Base-by-base conservation (phyloP, 108 stramenopile genomes). In the Fistulifera pelliculosa region DNA sequence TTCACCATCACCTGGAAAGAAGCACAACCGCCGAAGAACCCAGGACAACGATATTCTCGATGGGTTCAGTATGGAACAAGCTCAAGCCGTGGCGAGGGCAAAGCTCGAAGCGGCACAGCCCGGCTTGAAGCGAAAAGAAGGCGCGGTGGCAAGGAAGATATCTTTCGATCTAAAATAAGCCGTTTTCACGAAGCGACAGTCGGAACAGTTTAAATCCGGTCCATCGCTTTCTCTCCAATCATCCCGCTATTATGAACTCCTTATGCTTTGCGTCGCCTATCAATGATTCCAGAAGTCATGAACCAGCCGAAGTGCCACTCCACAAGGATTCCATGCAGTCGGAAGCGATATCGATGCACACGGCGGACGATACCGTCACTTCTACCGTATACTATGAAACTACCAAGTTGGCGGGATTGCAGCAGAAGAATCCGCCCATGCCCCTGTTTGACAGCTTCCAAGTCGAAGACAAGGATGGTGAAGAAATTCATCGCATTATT, bases 221-320 rank as follows among this genome's bases (percentile, higher is more conserved):
- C 28, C 64, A 62, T 17, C 56, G 58, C 13, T 44, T 73, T 13
- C 41, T 58, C 7, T 55, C 47, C 52, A 61, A 35, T 57, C 49
- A 62, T 53, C 61, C 47, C n/a, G 58, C 18, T 19, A 15, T 60
- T 12, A 47, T 47, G 38, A 48, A 56, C 47, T 59, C 68, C 7
- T 39, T 76, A 23, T 76, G 75, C 55, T 76, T 76, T 52, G 75
- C 75, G 15, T 62, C 66, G n/a, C 75, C 75, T 13, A 55, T 76
- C 12, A 59, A 65, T 1, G 53, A 58, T 28, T 28, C 49, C 13
- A 35, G 31, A 8, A 35, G 31, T 35, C 31, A 35, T 35, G 56
- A 27, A 16, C 45, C 49, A 16, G 26, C 52, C 2, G 70, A 76
- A 35, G 19, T 49, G 25, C 47, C 14, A 19, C 13, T 41, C 14